These are phyloP conservation scores for Fusarium clavum DNA, from an alignment of 2,329 filamentous ascomycete species.

Conservation along the genomic window DNA sequence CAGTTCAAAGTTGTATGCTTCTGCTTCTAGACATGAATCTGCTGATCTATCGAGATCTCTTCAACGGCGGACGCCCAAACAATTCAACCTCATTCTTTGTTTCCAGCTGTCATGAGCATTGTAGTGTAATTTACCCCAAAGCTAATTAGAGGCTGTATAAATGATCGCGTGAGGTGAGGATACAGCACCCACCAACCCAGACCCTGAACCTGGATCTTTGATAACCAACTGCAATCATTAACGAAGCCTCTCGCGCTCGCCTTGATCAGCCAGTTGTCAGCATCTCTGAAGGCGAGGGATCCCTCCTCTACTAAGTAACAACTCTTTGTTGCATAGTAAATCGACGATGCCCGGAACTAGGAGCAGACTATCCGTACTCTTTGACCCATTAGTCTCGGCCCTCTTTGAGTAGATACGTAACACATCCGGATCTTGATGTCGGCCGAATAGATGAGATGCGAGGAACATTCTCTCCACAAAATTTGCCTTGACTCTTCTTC, in stretches of 20 bases:
- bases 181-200: background rate
- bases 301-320: background rate
- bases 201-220: conserved; percentile 12
- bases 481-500: background rate
- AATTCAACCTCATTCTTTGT: conserved; percentile 1
- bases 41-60: conserved; percentile 1
- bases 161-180: conserved; percentile 13
- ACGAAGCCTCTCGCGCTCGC: background rate
- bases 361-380: background rate
- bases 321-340: background rate
- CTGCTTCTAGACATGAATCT: background rate
- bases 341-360: conserved; percentile 12
- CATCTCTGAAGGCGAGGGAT: background rate
- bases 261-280: background rate
- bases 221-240: conserved; percentile 26
- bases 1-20: too few relatives aligned
- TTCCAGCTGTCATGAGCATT: background rate
- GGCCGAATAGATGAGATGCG: background rate
- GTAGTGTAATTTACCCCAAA: background rate
- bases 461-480: conserved; percentile 2
- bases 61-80: background rate
- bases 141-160: background rate
- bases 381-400: background rate
- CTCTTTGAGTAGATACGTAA: background rate
- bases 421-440: conserved; percentile 10